Conservation (phyloP, 2,329 filamentous ascomycete species). For the Ploettnerulaceae sp. region DNA sequence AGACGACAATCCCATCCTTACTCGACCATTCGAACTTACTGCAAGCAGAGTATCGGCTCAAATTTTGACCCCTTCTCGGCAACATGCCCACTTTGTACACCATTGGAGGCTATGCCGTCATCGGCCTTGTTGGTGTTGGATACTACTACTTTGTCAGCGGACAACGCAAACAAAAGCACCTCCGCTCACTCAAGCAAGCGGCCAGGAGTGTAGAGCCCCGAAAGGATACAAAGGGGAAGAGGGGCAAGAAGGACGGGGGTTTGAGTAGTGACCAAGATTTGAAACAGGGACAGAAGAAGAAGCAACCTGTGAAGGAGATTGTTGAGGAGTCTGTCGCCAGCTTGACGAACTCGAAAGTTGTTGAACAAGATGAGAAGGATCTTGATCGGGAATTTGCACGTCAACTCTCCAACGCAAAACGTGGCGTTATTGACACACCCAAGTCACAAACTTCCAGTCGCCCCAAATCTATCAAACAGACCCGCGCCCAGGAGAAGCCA, state of each 20-base stretch:
- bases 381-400: slow-evolving; percentile 73
- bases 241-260: slow-evolving; percentile 23
- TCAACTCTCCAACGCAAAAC: slow-evolving; percentile 65
- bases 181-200: slow-evolving; percentile 20
- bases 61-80: background rate
- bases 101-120: slow-evolving; percentile 36
- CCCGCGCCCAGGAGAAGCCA: slow-evolving; percentile 50
- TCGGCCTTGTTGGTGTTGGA: slow-evolving; percentile 32
- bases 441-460: slow-evolving; percentile 46
- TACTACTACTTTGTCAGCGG: slow-evolving; percentile 27
- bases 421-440: slow-evolving; percentile 52
- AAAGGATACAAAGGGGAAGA: slow-evolving; percentile 29
- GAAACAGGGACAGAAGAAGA: slow-evolving; percentile 26
- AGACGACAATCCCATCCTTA: background rate
- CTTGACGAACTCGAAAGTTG: slow-evolving; percentile 2
- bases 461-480: slow-evolving; percentile 64
- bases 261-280: slow-evolving; percentile 23
- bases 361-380: slow-evolving; percentile 45
- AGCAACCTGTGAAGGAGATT: slow-evolving; percentile 12
- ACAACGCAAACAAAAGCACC: slow-evolving; percentile 23
- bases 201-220: slow-evolving; percentile 23
- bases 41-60: slow-evolving; percentile 3
- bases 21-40: background rate
- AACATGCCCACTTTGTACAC: slow-evolving; percentile 30
- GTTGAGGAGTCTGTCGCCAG: slow-evolving; percentile 10